Percentiles rank a stretch among this genome's conserved stretches.
These are phyloP conservation scores for Chernovozyma aurita DNA, from an alignment of 1,139 yeast species.

Conservation along the genomic window DNA sequence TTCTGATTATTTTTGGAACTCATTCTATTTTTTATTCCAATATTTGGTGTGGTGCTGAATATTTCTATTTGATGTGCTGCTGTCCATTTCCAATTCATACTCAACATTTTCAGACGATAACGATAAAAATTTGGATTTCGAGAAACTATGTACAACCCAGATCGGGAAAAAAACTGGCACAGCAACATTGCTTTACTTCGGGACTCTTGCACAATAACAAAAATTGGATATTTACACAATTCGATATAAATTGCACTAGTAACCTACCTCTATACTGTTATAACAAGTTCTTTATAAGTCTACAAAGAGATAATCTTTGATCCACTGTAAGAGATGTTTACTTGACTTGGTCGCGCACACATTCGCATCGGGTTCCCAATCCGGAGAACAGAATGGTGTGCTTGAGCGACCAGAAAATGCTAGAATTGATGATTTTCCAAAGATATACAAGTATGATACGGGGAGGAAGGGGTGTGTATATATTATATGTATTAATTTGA, in stretches of 20 bases:
- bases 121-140: slow-evolving; percentile 2
- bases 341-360: background rate
- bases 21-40: background rate
- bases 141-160: background rate
- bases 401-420: no score
- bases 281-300: background rate
- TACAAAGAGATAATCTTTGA: background rate
- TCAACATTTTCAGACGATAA: background rate
- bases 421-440: no score
- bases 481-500: no score
- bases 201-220: no score
- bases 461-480: no score
- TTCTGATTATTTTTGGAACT: background rate
- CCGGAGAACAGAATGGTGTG: slow-evolving; percentile 1
- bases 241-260: no score
- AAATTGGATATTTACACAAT: no score
- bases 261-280: no score
- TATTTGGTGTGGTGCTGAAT: background rate
- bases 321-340: no score
- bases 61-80: background rate
- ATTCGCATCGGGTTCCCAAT: slow-evolving; percentile 1
- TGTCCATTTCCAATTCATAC: background rate
- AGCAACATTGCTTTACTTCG: background rate
- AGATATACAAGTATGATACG: no score
- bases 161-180: background rate